Evolutionary conservation across 768 basidiomycete species (phyloP).

Genomic region (Wakefieldia striispora): DNA sequence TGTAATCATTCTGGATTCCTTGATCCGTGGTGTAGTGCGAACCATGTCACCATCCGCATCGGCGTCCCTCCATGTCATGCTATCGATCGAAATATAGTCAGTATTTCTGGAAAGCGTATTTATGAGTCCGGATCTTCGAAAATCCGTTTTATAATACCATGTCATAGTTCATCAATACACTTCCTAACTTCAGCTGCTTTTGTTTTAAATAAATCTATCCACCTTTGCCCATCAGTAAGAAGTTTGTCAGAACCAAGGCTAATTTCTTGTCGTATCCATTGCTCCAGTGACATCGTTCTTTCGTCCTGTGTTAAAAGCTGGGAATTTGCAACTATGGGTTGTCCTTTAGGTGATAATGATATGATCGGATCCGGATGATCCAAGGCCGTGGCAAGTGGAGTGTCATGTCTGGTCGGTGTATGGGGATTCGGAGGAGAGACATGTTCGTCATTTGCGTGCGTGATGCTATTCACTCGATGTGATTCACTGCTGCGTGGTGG

Average conservation of each 20-base stretch:
- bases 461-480: not conserved
- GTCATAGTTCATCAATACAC: constrained; percentile 35
- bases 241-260: constrained; percentile 62
- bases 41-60: too few relatives aligned
- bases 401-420: not conserved
- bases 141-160: not conserved
- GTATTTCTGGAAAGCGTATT: too few relatives aligned
- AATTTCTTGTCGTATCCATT: constrained; percentile 80
- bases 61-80: too few relatives aligned
- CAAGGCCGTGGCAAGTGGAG: not conserved
- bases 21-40: too few relatives aligned
- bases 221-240: constrained; percentile 47
- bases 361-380: constrained; percentile 10
- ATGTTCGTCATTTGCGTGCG: not conserved
- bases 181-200: constrained; percentile 40
- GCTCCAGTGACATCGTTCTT: constrained; percentile 75
- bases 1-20: too few relatives aligned
- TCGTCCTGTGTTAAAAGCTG: constrained; percentile 43
- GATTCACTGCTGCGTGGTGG: not conserved
- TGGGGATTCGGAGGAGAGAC: not conserved
- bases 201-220: constrained; percentile 48
- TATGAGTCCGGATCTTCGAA: too few relatives aligned
- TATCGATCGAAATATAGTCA: too few relatives aligned
- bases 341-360: constrained; percentile 11
- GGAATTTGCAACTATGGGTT: constrained; percentile 11